A percentile compares a stretch with the other conserved stretches of the same genome.
phyloP scores from a whole-genome alignment of 306 rosid genomes.

The Betula pendula region DNA sequence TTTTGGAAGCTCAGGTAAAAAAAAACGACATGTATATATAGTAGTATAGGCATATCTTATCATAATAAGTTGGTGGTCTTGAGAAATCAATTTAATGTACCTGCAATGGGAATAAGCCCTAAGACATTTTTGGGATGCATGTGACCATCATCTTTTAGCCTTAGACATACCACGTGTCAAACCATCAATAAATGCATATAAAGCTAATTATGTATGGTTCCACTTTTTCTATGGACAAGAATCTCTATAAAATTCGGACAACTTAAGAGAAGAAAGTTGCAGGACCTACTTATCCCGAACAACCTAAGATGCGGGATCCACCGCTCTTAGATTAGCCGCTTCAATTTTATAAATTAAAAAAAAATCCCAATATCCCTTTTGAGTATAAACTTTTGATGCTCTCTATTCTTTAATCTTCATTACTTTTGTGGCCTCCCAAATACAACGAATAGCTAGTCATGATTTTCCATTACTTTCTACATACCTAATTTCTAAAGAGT shows the following conservation, averaged over 20 bases:
- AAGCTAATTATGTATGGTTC: not conserved
- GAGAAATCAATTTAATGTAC: not conserved
- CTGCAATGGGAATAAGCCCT: too few relatives aligned
- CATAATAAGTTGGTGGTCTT: not conserved
- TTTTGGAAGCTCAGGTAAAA: not conserved
- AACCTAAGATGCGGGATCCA: too few relatives aligned
- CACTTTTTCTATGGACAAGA: not conserved
- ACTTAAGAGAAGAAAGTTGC: too few relatives aligned
- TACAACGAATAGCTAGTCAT: slow-evolving; percentile 23
- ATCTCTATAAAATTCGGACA: too few relatives aligned
- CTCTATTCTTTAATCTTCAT: slow-evolving; percentile 6
- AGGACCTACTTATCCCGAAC: too few relatives aligned
- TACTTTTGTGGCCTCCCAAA: not conserved
- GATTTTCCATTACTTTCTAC: not conserved
- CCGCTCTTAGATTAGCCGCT: too few relatives aligned
- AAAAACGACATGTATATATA: too few relatives aligned
- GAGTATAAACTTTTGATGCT: not conserved
- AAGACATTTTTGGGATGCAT: too few relatives aligned
- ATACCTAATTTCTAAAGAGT: slow-evolving; percentile 22
- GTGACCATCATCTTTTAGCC: too few relatives aligned
- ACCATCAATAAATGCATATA: not conserved
- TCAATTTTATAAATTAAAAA: too few relatives aligned
- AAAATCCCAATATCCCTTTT: not conserved
- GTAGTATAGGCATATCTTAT: not conserved
- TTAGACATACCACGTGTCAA: not conserved